Evolutionary conservation across 2,329 filamentous ascomycete species (phyloP), one percentile per base, ranked within the genome.

Genomic region (Aspergillus transmontanensis): DNA sequence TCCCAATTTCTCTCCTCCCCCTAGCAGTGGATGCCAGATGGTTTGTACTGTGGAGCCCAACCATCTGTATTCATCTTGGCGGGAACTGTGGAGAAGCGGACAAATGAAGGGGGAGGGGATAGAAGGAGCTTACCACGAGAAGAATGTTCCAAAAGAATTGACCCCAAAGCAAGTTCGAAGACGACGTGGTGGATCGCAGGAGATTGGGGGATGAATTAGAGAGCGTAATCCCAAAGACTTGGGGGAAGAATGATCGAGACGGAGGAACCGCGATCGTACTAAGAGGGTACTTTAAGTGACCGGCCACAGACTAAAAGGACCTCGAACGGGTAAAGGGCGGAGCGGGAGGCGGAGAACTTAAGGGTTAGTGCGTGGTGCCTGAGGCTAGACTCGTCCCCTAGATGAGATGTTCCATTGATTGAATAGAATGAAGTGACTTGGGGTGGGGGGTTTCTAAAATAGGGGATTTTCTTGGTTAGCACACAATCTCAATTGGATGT

Each of bases 71-170:
- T 68, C 63, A 62, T 63, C 59, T 71, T 71, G 70, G 69, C 70
- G 66, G 68, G 64, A 73, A 73, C 66, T 69, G 72, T 72, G 72
- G 73, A 72, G 69, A 71, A 73, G 39, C 46, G 46, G 56, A 63
- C 28, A 36, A 61, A 66, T 54, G 54, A 63, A 63, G 58, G 64
- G 57, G 66, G 66, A 61, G 65, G 59, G 59, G 60, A 46, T 41
- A 54, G 41, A 46, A 57, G 54, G 55, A 62, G 53, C 64, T 63
- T 63, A 66, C 62, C 64, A 39, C 50, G 34, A 34, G 45, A 55
- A n/a, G 54, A 63, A 59, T 32, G 30, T 57, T 46, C 45, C 28
- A 41, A 26, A 23, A 58, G 41, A 48, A 60, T 28, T 53, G n/a
- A n/a, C 58, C 30, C 55, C 30, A 53, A 43, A 59, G 34, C 21